Evolutionary conservation across 345 rosid genomes (phyloP), one percentile per base, ranked within the genome.

Genomic region (Raphanus sativus): DNA sequence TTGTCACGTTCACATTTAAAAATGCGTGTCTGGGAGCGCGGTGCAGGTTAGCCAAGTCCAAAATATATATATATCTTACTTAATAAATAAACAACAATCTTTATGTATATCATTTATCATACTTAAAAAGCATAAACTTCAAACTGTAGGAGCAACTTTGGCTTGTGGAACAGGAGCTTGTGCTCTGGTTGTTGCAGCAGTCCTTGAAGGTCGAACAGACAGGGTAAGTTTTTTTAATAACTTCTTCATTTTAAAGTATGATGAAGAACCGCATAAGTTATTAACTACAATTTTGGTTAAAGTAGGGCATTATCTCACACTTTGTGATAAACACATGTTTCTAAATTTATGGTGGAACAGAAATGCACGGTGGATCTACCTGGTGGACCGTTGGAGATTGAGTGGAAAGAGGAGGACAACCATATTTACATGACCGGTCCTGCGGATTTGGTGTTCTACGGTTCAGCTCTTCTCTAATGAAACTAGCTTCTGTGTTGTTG

Each of bases 111-210:
- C 63, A n/a, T 42, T 26, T 26, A 45, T 30, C 13, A 64, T 9
- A 9, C 62, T 68, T 50, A 63, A 55, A 45, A 63, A 4, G 45
- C 58, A 40, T 56, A 42, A 16, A 10, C 75, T n/a, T 17, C 21
- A 32, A 68, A 68, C 73, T 84, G 74, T 56, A 96, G 98, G 98
- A 75, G 97, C 97, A 82, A 93, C 99, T 17, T 78, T 93, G 74
- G 98, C 99, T 16, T 96, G 99, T 73, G 99, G 98, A 80, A 96
- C 98, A 25, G 98, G 99, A 16, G 98, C 99, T 72, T 96, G 99
- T 75, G 98, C 99, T 7, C 85, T 90, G 10, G 97, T 96, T 61
- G 98, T 96, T 73, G 99, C 99, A 3, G 98, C 98, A 69, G 97
- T 96, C 83, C 98, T 93, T 29, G 97, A 90, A 84, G 98, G 96